phyloP scores from a whole-genome alignment of 208 protist species.

The Trypanosoma lewisi region DNA sequence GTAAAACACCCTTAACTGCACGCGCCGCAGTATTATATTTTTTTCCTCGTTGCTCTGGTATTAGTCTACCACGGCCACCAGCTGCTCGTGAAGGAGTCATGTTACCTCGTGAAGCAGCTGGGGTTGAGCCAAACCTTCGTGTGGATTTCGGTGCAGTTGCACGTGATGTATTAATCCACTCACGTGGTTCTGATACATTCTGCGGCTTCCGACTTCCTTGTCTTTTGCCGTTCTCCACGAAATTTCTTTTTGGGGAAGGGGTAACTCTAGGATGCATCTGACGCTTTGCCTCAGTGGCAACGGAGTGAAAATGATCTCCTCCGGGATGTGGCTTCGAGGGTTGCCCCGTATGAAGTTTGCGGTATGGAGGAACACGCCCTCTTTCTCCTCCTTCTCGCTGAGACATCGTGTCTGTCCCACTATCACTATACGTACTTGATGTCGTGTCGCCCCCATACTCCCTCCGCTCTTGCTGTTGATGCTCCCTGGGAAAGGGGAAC shows the following conservation, averaged over 20 bases:
- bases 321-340: conserved; percentile 11
- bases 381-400: neutral
- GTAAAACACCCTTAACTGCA: conserved; percentile 11
- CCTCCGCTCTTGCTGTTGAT: neutral
- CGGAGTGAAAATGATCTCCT: neutral
- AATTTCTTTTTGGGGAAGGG: neutral
- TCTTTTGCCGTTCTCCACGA: neutral
- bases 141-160: neutral
- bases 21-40: conserved; percentile 16
- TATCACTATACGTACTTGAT: conserved; percentile 1
- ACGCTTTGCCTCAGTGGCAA: conserved; percentile 4
- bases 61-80: neutral
- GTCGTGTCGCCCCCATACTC: neutral
- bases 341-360: neutral
- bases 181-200: neutral
- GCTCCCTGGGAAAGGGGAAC: neutral
- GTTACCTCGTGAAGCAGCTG: neutral
- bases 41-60: neutral
- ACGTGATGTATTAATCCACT: neutral
- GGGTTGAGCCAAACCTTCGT: conserved; percentile 1
- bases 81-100: neutral
- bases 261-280: neutral
- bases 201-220: neutral
- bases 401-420: too few species aligned
- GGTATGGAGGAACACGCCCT: neutral